These are phyloP conservation scores for Akebia trifoliata DNA, from an alignment of 164 flowering plant genomes.

Conservation along the genomic window DNA sequence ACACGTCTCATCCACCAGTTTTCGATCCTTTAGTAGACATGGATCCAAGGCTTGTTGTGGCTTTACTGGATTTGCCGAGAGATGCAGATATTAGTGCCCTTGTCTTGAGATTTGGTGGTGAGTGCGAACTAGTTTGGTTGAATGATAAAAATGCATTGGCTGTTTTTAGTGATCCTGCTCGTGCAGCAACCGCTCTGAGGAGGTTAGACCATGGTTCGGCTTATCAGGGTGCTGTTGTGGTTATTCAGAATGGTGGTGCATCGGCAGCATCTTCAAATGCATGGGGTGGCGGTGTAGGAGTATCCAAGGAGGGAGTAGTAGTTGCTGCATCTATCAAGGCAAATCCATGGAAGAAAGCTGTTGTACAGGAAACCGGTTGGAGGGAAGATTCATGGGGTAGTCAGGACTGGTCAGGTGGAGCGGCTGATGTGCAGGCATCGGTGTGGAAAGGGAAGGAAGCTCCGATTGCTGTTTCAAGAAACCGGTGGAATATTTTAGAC, in stretches of 20 bases:
- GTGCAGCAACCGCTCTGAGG: constrained; percentile 96
- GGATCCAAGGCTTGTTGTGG: constrained; percentile 97
- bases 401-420: constrained; percentile 40
- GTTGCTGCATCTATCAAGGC: constrained; percentile 25
- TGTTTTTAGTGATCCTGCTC: constrained; percentile 77
- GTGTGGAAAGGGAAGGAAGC: constrained; percentile 53
- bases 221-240: constrained; percentile 64
- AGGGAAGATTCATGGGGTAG: constrained; percentile 54
- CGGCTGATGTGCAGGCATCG: constrained; percentile 25
- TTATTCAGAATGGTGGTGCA: constrained; percentile 31
- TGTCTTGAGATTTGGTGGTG: constrained; percentile 95
- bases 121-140: constrained; percentile 93
- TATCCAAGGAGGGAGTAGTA: constrained; percentile 29
- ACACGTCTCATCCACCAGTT: constrained; percentile 35
- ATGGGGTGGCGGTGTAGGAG: constrained; percentile 60
- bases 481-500: constrained; percentile 63
- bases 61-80: constrained; percentile 82
- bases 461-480: constrained; percentile 38
- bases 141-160: constrained; percentile 95
- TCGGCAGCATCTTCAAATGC: constrained; percentile 34
- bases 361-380: constrained; percentile 49
- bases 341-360: constrained; percentile 86
- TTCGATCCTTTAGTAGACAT: constrained; percentile 85
- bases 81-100: constrained; percentile 87
- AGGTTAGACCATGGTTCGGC: constrained; percentile 90